Evolutionary conservation across 345 rosid genomes (phyloP).

Genomic region (Laguncularia racemosa): DNA sequence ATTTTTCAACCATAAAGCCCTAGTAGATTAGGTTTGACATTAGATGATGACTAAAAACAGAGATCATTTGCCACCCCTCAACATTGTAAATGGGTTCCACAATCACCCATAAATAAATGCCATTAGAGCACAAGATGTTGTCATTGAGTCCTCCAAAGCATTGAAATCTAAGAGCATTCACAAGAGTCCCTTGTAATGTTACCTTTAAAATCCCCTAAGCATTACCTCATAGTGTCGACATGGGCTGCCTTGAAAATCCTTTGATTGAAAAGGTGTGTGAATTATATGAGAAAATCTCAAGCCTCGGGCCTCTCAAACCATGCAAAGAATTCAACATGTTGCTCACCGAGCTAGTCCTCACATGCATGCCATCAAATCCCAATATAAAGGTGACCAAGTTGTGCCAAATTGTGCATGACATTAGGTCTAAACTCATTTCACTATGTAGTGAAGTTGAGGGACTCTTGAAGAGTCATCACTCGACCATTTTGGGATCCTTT

Average conservation of each 20-base stretch:
- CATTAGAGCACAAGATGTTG: neutral
- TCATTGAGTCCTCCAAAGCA: too few relatives aligned
- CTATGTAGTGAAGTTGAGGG: constrained; percentile 81
- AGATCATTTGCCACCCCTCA: neutral
- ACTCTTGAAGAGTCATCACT: constrained; percentile 54
- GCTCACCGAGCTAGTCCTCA: constrained; percentile 63
- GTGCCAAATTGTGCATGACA: constrained; percentile 40
- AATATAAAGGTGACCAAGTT: constrained; percentile 58
- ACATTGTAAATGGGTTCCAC: constrained; percentile 17
- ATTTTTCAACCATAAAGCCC: too few relatives aligned
- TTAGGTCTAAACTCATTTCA: constrained; percentile 66
- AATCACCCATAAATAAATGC: constrained; percentile 26
- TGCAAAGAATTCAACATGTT: constrained; percentile 75
- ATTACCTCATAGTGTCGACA: constrained; percentile 58
- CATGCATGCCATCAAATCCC: constrained; percentile 77
- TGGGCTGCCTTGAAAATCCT: constrained; percentile 61
- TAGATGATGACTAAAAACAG: neutral
- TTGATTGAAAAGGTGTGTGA: constrained; percentile 47
- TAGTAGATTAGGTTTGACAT: too few relatives aligned
- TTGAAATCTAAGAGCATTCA: too few relatives aligned
- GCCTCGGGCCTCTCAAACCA: constrained; percentile 68
- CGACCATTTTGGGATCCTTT: constrained; percentile 47
- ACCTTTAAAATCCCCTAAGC: neutral
- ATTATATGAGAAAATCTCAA: constrained; percentile 57
- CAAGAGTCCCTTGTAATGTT: too few relatives aligned